phyloP scores from a whole-genome alignment of 371 early-diverging fungal species.

The Paramicrosporidium saccamoebae region DNA sequence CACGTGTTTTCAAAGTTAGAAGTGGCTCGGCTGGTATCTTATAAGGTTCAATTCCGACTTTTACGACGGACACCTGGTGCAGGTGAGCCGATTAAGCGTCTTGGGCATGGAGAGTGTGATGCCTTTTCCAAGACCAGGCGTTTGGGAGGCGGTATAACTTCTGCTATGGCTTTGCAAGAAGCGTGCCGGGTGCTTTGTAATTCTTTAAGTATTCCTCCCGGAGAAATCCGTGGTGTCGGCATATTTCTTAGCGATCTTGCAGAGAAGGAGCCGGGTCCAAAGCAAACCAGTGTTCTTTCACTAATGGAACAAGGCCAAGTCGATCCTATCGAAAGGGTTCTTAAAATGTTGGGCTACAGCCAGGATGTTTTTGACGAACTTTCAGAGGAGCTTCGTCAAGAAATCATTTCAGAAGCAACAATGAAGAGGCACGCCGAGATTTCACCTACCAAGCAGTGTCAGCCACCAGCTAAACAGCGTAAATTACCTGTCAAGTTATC shows the following conservation, averaged over 20 bases:
- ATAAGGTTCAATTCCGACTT: constrained; percentile 17
- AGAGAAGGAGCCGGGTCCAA: not conserved
- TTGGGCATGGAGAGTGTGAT: constrained; percentile 30
- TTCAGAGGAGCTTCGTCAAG: not conserved
- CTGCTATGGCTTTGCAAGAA: constrained; percentile 8
- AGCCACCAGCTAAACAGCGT: too few species aligned
- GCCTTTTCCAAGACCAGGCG: constrained; percentile 13
- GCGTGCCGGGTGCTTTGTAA: constrained; percentile 10
- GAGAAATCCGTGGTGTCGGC: constrained; percentile 21
- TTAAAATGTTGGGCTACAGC: not conserved
- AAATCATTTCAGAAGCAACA: not conserved
- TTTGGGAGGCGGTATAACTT: constrained; percentile 10
- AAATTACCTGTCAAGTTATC: too few species aligned
- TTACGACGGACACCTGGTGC: constrained; percentile 11
- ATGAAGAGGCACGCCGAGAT: not conserved
- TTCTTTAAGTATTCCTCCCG: constrained; percentile 9
- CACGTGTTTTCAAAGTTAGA: constrained; percentile 14
- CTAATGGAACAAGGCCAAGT: not conserved
- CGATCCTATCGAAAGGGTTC: not conserved
- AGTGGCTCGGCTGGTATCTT: constrained; percentile 10
- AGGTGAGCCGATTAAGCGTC: constrained; percentile 12
- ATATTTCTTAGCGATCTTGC: constrained; percentile 5
- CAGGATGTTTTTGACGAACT: constrained; percentile 1
- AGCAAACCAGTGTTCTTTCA: not conserved
- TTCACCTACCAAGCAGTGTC: not conserved